Percentiles rank a stretch among this genome's conserved stretches.
Evolutionary conservation across 2,329 filamentous ascomycete species (phyloP).

Genomic region (Colletotrichum australisinense): DNA sequence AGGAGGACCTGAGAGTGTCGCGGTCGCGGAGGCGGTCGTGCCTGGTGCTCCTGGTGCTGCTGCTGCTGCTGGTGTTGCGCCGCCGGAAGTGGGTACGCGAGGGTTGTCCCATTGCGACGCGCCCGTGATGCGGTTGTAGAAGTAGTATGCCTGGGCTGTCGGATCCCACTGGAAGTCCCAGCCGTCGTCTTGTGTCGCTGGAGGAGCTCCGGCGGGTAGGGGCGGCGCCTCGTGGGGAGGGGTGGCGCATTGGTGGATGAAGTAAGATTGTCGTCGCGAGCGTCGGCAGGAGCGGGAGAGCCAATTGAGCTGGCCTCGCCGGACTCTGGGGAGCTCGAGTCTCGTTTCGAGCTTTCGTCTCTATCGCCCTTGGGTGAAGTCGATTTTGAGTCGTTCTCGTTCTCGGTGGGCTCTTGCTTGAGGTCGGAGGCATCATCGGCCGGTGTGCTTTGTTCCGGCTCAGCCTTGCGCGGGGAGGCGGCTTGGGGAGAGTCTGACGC

Average conservation of each 20-base stretch:
- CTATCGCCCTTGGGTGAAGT: slow-evolving; percentile 1
- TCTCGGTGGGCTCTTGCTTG: background rate
- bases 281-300: slow-evolving; percentile 25
- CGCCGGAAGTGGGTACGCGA: slow-evolving; percentile 66
- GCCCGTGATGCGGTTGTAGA: slow-evolving; percentile 84
- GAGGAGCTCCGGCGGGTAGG: slow-evolving; percentile 54
- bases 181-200: slow-evolving; percentile 74
- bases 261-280: slow-evolving; percentile 13
- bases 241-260: slow-evolving; percentile 45
- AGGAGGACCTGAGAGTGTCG: slow-evolving; percentile 41
- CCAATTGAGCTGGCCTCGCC: slow-evolving; percentile 31
- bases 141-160: slow-evolving; percentile 78
- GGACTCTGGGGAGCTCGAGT: slow-evolving; percentile 32
- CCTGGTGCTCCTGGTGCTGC: slow-evolving; percentile 31
- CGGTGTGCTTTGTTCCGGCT: slow-evolving; percentile 14
- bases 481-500: slow-evolving; percentile 22
- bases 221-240: slow-evolving; percentile 52
- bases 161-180: slow-evolving; percentile 87
- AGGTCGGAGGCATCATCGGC: slow-evolving; percentile 7
- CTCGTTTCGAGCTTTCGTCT: background rate
- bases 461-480: slow-evolving; percentile 21
- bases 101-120: slow-evolving; percentile 89
- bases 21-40: slow-evolving; percentile 40
- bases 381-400: background rate
- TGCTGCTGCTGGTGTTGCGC: slow-evolving; percentile 39